These are phyloP conservation scores for Fraxinus ornus DNA, from an alignment of 305 asterid genomes.

Conservation along the genomic window DNA sequence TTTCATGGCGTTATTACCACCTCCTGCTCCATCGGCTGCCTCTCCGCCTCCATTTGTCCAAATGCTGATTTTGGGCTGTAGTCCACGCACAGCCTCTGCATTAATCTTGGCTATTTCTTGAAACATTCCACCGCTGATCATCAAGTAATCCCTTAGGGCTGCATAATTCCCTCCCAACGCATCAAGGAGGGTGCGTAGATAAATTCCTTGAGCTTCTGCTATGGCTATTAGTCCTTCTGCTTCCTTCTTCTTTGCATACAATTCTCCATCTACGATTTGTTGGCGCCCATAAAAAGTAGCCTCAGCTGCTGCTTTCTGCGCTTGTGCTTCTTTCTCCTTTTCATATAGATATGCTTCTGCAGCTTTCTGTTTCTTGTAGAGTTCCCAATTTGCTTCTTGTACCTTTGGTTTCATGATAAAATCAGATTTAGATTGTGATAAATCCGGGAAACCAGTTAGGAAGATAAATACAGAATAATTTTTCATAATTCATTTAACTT, in stretches of 20 bases:
- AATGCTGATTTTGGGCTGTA: slow-evolving; percentile 35
- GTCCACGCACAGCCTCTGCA: slow-evolving; percentile 25
- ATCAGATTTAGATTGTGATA: neutral
- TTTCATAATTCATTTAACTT: neutral
- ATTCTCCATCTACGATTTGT: slow-evolving; percentile 29
- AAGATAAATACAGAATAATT: neutral
- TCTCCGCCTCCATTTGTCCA: slow-evolving; percentile 32
- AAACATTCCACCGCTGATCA: slow-evolving; percentile 32
- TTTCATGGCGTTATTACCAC: slow-evolving; percentile 14
- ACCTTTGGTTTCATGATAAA: slow-evolving; percentile 16
- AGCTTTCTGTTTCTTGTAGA: slow-evolving; percentile 35
- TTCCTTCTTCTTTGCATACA: slow-evolving; percentile 31
- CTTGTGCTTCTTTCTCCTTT: slow-evolving; percentile 29
- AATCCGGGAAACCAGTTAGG: neutral
- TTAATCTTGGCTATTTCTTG: slow-evolving; percentile 35
- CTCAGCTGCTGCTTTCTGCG: slow-evolving; percentile 30
- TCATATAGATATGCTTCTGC: slow-evolving; percentile 33
- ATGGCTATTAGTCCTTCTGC: slow-evolving; percentile 30
- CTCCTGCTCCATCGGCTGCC: slow-evolving; percentile 6
- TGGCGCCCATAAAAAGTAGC: slow-evolving; percentile 26
- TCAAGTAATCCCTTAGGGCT: slow-evolving; percentile 32
- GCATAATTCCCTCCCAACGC: slow-evolving; percentile 31
- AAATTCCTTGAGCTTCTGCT: slow-evolving; percentile 33
- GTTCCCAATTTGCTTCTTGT: slow-evolving; percentile 37
- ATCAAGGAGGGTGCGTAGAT: slow-evolving; percentile 22